Evolutionary conservation across 441 rosid species (phyloP), one percentile per base, ranked within the genome.

Genomic region (Dalechampia spathulata): DNA sequence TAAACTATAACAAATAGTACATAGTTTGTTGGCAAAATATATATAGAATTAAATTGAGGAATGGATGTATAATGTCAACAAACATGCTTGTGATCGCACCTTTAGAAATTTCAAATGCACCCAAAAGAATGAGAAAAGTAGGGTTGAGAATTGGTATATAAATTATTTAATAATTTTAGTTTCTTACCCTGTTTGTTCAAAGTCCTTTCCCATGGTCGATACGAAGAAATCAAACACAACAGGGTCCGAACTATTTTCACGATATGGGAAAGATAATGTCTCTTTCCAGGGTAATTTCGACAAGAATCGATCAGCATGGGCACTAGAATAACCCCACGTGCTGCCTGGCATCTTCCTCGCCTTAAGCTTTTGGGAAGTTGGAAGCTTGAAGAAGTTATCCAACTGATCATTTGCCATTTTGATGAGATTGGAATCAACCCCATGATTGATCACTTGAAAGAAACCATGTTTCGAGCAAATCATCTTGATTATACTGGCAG

Each of bases 231-330:
- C 62, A 6, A 69, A 69, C 19, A 72, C 69, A 20, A 60, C 26
- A 12, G 61, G 54, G 15, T 60, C 23, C 7, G 76, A 52, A 23
- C 40, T 46, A 3, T 28, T 60, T 16, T 45, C 52, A 2, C 41
- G 20, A 55, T 49, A 76, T 13, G 62, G 61, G 22, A 78, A 64
- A 49, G 87, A 65, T 6, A 81, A 52, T 5, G 77, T 76, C 66
- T 82, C 84, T 56, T 76, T 82, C 87, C 87, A 78, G 2, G 82
- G 80, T 62, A 76, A 49, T 40, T 62, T 78, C 10, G 76, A 61
- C 13, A 68, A 59, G 37, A 68, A 82, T 49, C 80, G 62, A 11
- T 72, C 76, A 30, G 71, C 37, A 37, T 76, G 79, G 13, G 74
- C 73, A n/a, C 68, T 62, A 2, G 82, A 66, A 62, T 75, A 79